phyloP scores from a whole-genome alignment of 495 filamentous ascomycete species.

The Thozetella sp. region DNA sequence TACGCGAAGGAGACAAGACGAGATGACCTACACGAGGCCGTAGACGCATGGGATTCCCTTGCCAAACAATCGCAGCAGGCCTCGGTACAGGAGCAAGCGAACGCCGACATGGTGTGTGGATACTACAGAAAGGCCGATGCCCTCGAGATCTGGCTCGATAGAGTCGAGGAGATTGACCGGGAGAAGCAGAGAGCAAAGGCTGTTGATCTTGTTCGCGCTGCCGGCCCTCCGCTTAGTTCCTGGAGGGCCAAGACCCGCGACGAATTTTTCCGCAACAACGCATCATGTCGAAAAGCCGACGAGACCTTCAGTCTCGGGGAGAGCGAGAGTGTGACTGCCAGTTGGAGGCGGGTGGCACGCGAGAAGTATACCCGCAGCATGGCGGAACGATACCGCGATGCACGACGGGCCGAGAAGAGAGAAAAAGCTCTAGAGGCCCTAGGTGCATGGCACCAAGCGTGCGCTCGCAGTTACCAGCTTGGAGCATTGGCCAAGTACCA shows the following conservation, averaged over 20 bases:
- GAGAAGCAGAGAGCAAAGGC: slow-evolving; percentile 24
- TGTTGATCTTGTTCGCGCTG: slow-evolving; percentile 24
- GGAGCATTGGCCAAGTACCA: background rate
- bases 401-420: background rate
- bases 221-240: slow-evolving; percentile 21
- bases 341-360: background rate
- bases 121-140: slow-evolving; percentile 15
- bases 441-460: background rate
- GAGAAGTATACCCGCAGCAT: background rate
- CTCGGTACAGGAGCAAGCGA: slow-evolving; percentile 6
- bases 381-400: background rate
- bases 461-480: slow-evolving; percentile 15
- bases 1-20: slow-evolving; percentile 14
- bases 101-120: slow-evolving; percentile 14
- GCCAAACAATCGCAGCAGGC: slow-evolving; percentile 1
- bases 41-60: slow-evolving; percentile 6
- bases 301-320: background rate
- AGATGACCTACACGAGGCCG: slow-evolving; percentile 10
- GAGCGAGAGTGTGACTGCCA: background rate
- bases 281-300: background rate
- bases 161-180: slow-evolving; percentile 11
- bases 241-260: slow-evolving; percentile 9
- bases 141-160: slow-evolving; percentile 19
- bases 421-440: background rate
- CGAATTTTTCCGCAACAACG: background rate